Percentiles rank a stretch among this genome's conserved stretches.
Conservation (phyloP, 2,329 filamentous ascomycete species). For the Teratosphaeria zuluensis region DNA sequence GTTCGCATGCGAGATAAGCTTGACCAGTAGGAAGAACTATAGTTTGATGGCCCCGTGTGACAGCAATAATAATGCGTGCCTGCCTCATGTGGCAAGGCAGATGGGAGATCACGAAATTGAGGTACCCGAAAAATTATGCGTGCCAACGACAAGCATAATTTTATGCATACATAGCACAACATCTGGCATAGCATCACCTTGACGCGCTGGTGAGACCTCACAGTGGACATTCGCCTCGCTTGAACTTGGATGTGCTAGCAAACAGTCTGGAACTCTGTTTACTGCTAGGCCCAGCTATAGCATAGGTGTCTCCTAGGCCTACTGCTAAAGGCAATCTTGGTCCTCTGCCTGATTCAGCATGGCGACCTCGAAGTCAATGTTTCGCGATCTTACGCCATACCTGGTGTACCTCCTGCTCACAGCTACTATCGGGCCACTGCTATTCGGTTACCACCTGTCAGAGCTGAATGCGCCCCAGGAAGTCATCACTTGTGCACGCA, state of each 20-base stretch:
- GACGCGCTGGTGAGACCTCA: background rate
- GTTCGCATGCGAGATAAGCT: background rate
- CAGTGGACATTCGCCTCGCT: background rate
- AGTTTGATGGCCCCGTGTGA: background rate
- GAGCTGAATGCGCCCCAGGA: conserved; percentile 93
- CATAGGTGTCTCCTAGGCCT: background rate
- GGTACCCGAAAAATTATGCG: background rate
- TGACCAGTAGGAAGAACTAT: background rate
- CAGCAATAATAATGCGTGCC: background rate
- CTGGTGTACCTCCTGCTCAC: conserved; percentile 67
- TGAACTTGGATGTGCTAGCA: background rate
- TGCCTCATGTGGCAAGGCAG: background rate
- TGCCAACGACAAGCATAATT: background rate
- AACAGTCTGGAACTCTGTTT: background rate
- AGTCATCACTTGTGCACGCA: conserved; percentile 76
- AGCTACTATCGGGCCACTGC: conserved; percentile 75
- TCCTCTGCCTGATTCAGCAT: background rate
- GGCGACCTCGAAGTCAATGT: conserved; percentile 5
- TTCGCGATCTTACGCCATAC: conserved; percentile 56
- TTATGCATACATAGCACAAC: background rate
- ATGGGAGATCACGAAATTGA: background rate
- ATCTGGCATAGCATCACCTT: background rate
- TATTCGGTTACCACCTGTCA: conserved; percentile 90
- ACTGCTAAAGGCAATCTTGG: too few relatives aligned
- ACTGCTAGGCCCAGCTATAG: background rate